These are phyloP conservation scores for Petunia secreta DNA, from an alignment of 257 asterid genomes.

Conservation along the genomic window DNA sequence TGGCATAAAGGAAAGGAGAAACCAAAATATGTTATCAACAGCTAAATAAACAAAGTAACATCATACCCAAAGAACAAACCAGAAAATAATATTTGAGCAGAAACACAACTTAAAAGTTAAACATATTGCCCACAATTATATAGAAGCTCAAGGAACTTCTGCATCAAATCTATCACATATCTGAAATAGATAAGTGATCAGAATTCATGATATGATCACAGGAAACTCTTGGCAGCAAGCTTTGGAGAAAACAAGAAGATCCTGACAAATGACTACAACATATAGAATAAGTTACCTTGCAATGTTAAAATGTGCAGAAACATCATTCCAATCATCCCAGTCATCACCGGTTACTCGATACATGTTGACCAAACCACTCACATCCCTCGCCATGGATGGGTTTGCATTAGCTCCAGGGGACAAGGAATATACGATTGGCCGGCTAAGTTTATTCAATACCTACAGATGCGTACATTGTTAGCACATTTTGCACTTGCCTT, in stretches of 20 bases:
- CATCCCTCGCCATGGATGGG: slow-evolving; percentile 74
- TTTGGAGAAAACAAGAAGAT: background rate
- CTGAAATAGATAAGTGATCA: slow-evolving; percentile 8
- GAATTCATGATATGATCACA: background rate
- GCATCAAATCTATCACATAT: background rate
- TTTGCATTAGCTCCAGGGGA: slow-evolving; percentile 87
- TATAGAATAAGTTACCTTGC: slow-evolving; percentile 51
- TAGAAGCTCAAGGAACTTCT: slow-evolving; percentile 19
- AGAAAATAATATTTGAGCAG: slow-evolving; percentile 23
- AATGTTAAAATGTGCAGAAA: slow-evolving; percentile 73
- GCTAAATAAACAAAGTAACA: background rate
- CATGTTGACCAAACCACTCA: slow-evolving; percentile 81
- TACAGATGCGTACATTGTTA: slow-evolving; percentile 33
- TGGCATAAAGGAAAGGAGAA: slow-evolving; percentile 27
- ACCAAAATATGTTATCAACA: slow-evolving; percentile 8
- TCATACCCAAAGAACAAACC: slow-evolving; percentile 6
- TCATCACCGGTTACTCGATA: slow-evolving; percentile 94
- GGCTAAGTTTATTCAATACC: slow-evolving; percentile 61
- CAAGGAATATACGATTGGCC: slow-evolving; percentile 69
- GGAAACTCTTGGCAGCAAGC: slow-evolving; percentile 12
- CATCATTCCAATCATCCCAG: slow-evolving; percentile 95
- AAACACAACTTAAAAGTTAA: slow-evolving; percentile 18
- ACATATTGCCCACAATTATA: background rate
- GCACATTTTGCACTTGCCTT: slow-evolving; percentile 21
- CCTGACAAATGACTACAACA: background rate